Conservation (phyloP, 2,329 filamentous ascomycete species). For the Talaromyces islandicus region DNA sequence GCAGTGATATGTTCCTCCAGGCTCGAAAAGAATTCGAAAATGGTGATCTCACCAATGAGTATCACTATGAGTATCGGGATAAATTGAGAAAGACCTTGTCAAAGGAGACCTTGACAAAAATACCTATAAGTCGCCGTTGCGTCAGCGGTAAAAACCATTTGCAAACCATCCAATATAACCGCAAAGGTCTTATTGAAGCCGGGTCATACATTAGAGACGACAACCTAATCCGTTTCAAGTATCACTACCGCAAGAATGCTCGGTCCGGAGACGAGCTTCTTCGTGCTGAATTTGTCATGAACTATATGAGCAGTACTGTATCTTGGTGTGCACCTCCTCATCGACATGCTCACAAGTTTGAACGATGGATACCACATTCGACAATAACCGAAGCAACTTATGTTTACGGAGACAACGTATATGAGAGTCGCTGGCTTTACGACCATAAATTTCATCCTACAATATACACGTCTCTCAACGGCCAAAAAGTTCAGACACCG, state of each 20-base stretch:
- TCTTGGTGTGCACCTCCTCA: slow-evolving; percentile 50
- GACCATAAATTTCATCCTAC: slow-evolving; percentile 46
- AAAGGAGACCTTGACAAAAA: slow-evolving; percentile 23
- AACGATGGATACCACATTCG: slow-evolving; percentile 51
- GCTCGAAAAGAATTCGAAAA: slow-evolving; percentile 42
- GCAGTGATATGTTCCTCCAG: slow-evolving; percentile 40
- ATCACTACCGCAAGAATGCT: slow-evolving; percentile 50
- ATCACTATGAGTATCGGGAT: slow-evolving; percentile 42
- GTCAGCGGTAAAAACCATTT: slow-evolving; percentile 40
- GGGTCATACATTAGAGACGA: slow-evolving; percentile 50
- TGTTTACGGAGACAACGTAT: slow-evolving; percentile 48
- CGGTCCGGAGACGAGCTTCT: slow-evolving; percentile 52
- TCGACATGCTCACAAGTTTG: slow-evolving; percentile 45
- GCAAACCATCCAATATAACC: slow-evolving; percentile 47
- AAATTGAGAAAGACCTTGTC: slow-evolving; percentile 22
- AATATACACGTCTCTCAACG: slow-evolving; percentile 46
- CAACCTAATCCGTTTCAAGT: slow-evolving; percentile 50
- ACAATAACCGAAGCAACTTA: slow-evolving; percentile 52
- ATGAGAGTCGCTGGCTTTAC: slow-evolving; percentile 46
- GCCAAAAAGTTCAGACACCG: slow-evolving; percentile 45
- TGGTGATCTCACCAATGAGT: slow-evolving; percentile 40
- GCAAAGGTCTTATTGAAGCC: slow-evolving; percentile 47
- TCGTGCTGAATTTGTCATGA: slow-evolving; percentile 49
- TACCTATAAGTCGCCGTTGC: slow-evolving; percentile 44
- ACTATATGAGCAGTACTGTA: slow-evolving; percentile 50